These are phyloP conservation scores for Trichophyton schoenleinii DNA, from an alignment of 2,329 filamentous ascomycete genomes.

Conservation along the genomic window DNA sequence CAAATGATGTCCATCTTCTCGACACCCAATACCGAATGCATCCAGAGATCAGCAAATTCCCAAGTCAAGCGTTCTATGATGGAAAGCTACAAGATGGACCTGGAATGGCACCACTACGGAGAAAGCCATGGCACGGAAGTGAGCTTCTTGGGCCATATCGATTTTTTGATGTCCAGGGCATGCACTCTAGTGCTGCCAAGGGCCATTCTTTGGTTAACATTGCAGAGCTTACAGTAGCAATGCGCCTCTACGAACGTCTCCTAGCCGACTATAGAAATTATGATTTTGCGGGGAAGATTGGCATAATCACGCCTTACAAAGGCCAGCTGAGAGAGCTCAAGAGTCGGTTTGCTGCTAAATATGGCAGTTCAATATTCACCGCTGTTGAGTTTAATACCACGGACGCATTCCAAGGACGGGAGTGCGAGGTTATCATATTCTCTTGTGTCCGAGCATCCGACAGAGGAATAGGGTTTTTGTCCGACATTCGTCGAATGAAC, in stretches of 20 bases:
- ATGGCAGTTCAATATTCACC: conserved; percentile 61
- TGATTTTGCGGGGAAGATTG: conserved; percentile 71
- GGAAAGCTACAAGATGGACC: conserved; percentile 71
- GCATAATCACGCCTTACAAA: conserved; percentile 97
- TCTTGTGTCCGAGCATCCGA: conserved; percentile 89
- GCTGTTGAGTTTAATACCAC: conserved; percentile 96
- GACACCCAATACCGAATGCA: conserved; percentile 99
- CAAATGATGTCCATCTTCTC: conserved; percentile 79
- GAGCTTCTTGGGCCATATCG: conserved; percentile 78
- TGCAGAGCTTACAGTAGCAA: conserved; percentile 72
- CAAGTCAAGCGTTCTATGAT: conserved; percentile 86
- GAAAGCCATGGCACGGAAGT: conserved; percentile 74
- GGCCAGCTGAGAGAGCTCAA: conserved; percentile 76
- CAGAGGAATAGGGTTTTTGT: conserved; percentile 95
- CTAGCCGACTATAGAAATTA: conserved; percentile 55
- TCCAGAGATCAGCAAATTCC: conserved; percentile 85
- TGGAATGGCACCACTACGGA: conserved; percentile 64
- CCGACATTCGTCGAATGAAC: conserved; percentile 97
- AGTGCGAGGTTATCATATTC: conserved; percentile 97
- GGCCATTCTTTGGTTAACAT: conserved; percentile 86
- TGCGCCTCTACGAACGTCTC: conserved; percentile 72
- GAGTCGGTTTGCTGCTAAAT: conserved; percentile 56
- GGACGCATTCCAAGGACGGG: conserved; percentile 91
- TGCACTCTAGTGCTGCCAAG: conserved; percentile 65
- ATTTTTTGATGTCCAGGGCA: conserved; percentile 91